Evolutionary conservation across 2,329 filamentous ascomycete genomes (phyloP).

Genomic region (Aschersonia sp.): DNA sequence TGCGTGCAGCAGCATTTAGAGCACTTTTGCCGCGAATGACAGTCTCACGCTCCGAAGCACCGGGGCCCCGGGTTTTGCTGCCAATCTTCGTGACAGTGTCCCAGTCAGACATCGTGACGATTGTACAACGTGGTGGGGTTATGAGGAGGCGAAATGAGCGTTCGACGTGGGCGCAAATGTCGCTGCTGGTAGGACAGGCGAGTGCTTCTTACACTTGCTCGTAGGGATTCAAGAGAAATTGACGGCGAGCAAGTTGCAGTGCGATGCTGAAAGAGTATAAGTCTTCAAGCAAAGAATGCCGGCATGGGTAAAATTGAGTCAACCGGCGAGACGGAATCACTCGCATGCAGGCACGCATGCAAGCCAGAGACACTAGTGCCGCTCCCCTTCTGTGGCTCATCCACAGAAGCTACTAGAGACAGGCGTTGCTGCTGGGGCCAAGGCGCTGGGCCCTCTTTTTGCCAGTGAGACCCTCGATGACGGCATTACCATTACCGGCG

Average conservation of each 20-base stretch:
- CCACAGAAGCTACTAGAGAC: constrained; percentile 7
- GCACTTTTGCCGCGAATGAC: constrained; percentile 72
- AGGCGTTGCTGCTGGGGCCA: no score
- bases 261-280: neutral
- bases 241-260: constrained; percentile 3
- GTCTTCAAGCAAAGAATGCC: constrained; percentile 9
- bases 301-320: constrained; percentile 19
- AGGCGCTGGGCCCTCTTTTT: neutral
- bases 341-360: no score
- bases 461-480: neutral
- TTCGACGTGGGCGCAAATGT: neutral
- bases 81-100: constrained; percentile 86
- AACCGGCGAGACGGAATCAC: constrained; percentile 16
- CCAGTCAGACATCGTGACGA: constrained; percentile 61
- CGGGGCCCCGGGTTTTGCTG: constrained; percentile 60
- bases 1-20: constrained; percentile 79
- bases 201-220: neutral
- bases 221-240: neutral
- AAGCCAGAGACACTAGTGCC: neutral
- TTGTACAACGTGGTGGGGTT: constrained; percentile 11
- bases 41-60: constrained; percentile 58
- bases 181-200: neutral
- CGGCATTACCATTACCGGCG: neutral
- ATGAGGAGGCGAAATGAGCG: neutral
- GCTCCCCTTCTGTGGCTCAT: neutral